Evolutionary conservation across 1,284 basidiomycete species (phyloP).

Genomic region (Cryptococcus depauperatus): DNA sequence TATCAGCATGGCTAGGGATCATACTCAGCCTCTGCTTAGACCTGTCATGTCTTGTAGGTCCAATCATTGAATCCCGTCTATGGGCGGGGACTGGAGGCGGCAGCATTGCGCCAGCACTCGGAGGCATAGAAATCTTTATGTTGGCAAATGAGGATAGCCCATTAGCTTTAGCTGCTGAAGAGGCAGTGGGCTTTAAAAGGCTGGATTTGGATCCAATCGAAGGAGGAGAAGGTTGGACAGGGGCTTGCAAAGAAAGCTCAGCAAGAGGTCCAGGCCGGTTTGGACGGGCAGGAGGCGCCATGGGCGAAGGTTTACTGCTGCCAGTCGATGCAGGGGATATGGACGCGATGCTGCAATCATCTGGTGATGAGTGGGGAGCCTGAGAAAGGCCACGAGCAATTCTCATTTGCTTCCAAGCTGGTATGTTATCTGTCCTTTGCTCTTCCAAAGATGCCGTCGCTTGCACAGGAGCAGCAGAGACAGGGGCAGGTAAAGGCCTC

Average conservation of each 20-base stretch:
- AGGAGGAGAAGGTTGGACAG: constrained; percentile 5
- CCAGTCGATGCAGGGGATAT: constrained; percentile 6
- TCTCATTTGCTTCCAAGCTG: constrained; percentile 16
- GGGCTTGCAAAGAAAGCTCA: constrained; percentile 5
- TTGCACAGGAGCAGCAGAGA: not conserved
- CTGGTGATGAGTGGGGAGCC: constrained; percentile 3
- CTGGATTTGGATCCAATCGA: constrained; percentile 8
- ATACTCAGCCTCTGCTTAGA: constrained; percentile 12
- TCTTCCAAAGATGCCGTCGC: not conserved
- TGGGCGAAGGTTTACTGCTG: constrained; percentile 2
- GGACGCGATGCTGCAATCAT: constrained; percentile 5
- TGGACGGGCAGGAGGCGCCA: constrained; percentile 9
- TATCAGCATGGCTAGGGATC: constrained; percentile 9
- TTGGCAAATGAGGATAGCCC: constrained; percentile 6
- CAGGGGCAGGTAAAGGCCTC: not conserved
- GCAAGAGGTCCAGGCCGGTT: constrained; percentile 10
- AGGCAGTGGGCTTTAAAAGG: constrained; percentile 12
- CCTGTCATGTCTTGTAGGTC: constrained; percentile 14
- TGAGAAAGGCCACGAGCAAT: constrained; percentile 8
- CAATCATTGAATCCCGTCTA: constrained; percentile 10
- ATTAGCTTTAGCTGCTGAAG: constrained; percentile 12
- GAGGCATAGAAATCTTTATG: constrained; percentile 9
- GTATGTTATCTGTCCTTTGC: constrained; percentile 5
- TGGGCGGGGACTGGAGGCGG: constrained; percentile 3
- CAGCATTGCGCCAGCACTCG: not conserved